Base-by-base conservation (phyloP, 352 stramenopile species). In the Phytopythium boreale region DNA sequence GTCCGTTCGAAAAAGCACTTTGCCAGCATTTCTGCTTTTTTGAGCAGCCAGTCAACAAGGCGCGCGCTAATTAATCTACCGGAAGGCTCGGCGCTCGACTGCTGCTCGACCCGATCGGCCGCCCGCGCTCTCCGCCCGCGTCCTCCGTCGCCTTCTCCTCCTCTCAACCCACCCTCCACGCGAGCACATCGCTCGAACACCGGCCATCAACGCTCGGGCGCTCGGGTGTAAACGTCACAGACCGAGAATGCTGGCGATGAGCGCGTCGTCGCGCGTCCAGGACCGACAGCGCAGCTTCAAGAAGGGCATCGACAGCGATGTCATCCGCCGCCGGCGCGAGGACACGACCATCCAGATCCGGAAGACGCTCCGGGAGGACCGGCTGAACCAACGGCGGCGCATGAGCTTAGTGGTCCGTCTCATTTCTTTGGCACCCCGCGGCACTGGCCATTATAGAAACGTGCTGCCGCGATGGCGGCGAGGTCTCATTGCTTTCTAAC, bases 281-380 rank as follows among this genome's bases (percentile, higher is more conserved):
- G 83, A 94, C 31, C 88, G 87, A 49, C 86, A 95, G 76, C 89
- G 83, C 61, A 87, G 70, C 64, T 96, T 91, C 67, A 96, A 96
- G 74, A 96, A 96, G 69, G 87, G 84, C 58, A 92, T 96, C 64
- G 88, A 96, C 74, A 71, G 69, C 31, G 82, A 93, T 36, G 79
- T 83, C 57, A 91, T 74, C 55, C 82, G 88, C 57, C 79, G 87
- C 22, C 80, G 84, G 39, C 84, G 88, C 55, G 84, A 92, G 46
- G 87, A 95, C 62, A 93, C 84, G 24, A 86, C 86, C 39, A 80
- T 92, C 49, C 87, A 95, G 71, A 95, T 96, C 73, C 88, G 88
- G 63, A 96, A 95, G 80, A 90, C 64, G 50, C 88, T 88, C 61
- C 87, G 88, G 62, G 88, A 94, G 49, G 84, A 95, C 66, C 82